Evolutionary conservation across 345 rosid genomes (phyloP), one percentile per base, ranked within the genome.

Genomic region (Brassica cretica): DNA sequence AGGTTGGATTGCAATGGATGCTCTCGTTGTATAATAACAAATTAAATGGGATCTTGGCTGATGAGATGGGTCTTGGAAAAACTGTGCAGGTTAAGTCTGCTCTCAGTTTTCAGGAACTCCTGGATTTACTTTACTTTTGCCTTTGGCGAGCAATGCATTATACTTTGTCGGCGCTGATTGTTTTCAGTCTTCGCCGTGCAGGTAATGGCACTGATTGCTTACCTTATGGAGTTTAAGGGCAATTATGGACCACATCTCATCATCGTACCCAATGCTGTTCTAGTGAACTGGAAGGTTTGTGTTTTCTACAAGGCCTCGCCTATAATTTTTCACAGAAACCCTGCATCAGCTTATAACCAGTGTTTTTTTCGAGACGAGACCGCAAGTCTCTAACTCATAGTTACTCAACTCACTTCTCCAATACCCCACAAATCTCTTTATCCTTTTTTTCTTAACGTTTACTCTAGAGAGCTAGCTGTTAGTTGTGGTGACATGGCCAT

Each of bases 1-100:
- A 96, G 99, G 97, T 96, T 85, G 99, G 99, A 67, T 88, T 96
- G 83, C 98, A 96, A 46, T 96, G 99, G 99, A 96, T 96, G 99
- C 97, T 96, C 83, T 93, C 99, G 30, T 83, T 96, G 86, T 96
- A 96, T 75, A 96, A 96, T 78, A 96, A 96, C 83, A 96, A 96
- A 86, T 84, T 96, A 75, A 96, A 96, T 86, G 99, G 99, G 78
- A 96, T 96, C 77, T 81, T 96, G 85, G 99, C 99, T n/a, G 99
- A 96, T 86, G 99, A 96, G 87, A 96, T 96, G 99, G 99, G 99
- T 78, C 98, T 96, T 78, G 99, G 99, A 64, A 96, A 96, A 89
- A 96, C 99, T 73, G 99, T 96, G 64, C 99, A 96, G 99, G 99
- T 93, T 65, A 82, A 27, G 65, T 77, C 72, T 73, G 21, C 55